Evolutionary conservation across 2,329 filamentous ascomycete genomes (phyloP), one percentile per base, ranked within the genome.

Genomic region (Fusarium sp.): DNA sequence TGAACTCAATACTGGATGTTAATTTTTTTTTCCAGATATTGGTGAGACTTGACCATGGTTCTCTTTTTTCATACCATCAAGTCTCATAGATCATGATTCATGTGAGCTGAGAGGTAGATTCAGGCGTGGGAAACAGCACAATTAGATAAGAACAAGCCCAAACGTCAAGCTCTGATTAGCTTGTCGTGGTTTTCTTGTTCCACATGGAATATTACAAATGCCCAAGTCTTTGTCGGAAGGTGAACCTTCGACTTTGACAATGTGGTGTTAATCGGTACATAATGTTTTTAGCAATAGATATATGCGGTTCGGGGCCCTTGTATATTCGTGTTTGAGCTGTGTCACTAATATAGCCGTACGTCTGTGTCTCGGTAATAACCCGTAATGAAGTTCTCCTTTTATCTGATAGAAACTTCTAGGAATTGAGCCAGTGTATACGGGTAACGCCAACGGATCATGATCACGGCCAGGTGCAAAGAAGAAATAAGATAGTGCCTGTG

Each of bases 231-330:
- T 34, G 52, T 40, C 22, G 36, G 22, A 57, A 49, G 57, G 24
- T 19, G 31, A 28, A 21, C 36, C 43, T 47, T 51, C n/a, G 6
- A 36, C 15, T 33, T 65, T 43, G 59, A 19, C 19, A 42, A 31
- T 34, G n/a, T 21, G 15, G 24, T 33, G 15, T 65, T 53, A 65
- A 60, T 45, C 31, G 60, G 62, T 59, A 53, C 22, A 65, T 60
- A 65, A 64, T 59, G n/a, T 44, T 31, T 65, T 22, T 58, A 36
- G 31, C 42, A 65, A 53, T 65, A 60, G 39, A 60, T 34, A 36
- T 39, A 47, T 36, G 21, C 15, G 40, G 33, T 40, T 49, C 8
- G 22, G 36, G 19, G 24, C 36, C 21, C 21, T 21, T 19, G 26
- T 24, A 21, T 42, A 22, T 8, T 17, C 15, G 24, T 57, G 14